These are phyloP conservation scores for Phoma sp. DNA, from an alignment of 2,329 filamentous ascomycete genomes.

Conservation along the genomic window DNA sequence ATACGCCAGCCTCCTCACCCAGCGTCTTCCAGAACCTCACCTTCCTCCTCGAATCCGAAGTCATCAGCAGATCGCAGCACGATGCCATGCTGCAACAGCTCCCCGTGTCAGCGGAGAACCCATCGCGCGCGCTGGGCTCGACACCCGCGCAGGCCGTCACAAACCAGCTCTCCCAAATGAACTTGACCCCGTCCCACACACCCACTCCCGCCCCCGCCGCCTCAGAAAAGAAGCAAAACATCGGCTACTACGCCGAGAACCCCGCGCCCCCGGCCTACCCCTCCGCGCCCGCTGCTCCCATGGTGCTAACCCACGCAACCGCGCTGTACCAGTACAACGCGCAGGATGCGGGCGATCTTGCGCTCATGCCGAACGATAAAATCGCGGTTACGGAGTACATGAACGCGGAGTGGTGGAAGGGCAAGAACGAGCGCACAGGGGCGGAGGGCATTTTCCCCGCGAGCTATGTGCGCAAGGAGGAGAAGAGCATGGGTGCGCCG, in stretches of 20 bases:
- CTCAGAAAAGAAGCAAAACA: conserved; percentile 48
- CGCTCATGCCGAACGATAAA: conserved; percentile 79
- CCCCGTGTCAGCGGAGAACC: conserved; percentile 72
- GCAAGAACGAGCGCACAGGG: conserved; percentile 80
- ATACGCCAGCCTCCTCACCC: too few relatives aligned
- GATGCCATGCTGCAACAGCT: conserved; percentile 76
- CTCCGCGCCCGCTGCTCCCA: conserved; percentile 55
- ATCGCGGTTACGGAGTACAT: conserved; percentile 87
- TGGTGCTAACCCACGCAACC: conserved; percentile 72
- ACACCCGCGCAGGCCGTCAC: conserved; percentile 39
- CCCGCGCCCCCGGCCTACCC: conserved; percentile 53
- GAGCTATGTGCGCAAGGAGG: conserved; percentile 78
- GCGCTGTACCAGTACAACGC: conserved; percentile 85
- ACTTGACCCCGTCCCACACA: conserved; percentile 29
- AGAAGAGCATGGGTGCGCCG: conserved; percentile 58
- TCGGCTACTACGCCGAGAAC: conserved; percentile 49
- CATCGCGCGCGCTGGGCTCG: conserved; percentile 52
- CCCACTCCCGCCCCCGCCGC: conserved; percentile 31
- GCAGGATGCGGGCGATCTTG: conserved; percentile 80
- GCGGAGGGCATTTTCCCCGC: conserved; percentile 94
- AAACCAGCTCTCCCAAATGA: conserved; percentile 42
- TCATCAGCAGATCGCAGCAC: conserved; percentile 77
- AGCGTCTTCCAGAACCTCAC: conserved; percentile 75
- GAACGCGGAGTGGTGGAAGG: conserved; percentile 98
- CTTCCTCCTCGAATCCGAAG: conserved; percentile 79